Evolutionary conservation across 2,329 filamentous ascomycete species (phyloP).

Genomic region (Fusarium nygamai): DNA sequence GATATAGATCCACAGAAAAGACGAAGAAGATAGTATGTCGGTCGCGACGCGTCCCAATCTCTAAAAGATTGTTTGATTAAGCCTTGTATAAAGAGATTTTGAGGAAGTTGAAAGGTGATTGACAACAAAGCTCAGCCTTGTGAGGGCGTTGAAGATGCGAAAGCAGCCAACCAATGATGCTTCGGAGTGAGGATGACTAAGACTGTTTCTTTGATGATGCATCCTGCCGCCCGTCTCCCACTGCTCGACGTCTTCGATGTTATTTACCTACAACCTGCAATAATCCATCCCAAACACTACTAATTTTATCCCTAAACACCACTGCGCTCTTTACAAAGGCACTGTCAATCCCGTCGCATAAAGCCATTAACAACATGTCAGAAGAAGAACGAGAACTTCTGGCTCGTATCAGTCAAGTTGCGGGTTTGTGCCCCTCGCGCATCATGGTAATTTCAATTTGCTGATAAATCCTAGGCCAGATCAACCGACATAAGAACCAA

Average conservation of each 20-base stretch:
- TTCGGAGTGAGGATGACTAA: slow-evolving; percentile 35
- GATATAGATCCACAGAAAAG: background rate
- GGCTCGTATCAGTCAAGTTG: slow-evolving; percentile 63
- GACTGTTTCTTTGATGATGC: slow-evolving; percentile 27
- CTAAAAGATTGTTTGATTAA: background rate
- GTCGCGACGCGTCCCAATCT: background rate
- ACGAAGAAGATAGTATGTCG: background rate
- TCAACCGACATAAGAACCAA: slow-evolving; percentile 80
- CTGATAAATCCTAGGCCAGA: slow-evolving; percentile 68
- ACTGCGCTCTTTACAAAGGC: background rate
- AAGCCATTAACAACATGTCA: slow-evolving; percentile 49
- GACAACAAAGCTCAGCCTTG: slow-evolving; percentile 37
- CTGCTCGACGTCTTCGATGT: background rate
- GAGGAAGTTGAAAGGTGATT: background rate
- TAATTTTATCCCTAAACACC: background rate
- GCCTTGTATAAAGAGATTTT: background rate
- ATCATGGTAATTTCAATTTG: slow-evolving; percentile 22
- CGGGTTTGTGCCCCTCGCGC: slow-evolving; percentile 51
- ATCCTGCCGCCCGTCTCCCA: slow-evolving; percentile 16
- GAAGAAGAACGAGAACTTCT: slow-evolving; percentile 63
- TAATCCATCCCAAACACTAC: slow-evolving; percentile 1
- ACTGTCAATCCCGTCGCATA: background rate
- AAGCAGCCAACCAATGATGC: slow-evolving; percentile 30
- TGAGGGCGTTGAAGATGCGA: slow-evolving; percentile 9
- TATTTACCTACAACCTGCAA: background rate